Evolutionary conservation across 371 early-diverging fungal genomes (phyloP), one percentile per base, ranked within the genome.

Genomic region (Vairimorpha apis): DNA sequence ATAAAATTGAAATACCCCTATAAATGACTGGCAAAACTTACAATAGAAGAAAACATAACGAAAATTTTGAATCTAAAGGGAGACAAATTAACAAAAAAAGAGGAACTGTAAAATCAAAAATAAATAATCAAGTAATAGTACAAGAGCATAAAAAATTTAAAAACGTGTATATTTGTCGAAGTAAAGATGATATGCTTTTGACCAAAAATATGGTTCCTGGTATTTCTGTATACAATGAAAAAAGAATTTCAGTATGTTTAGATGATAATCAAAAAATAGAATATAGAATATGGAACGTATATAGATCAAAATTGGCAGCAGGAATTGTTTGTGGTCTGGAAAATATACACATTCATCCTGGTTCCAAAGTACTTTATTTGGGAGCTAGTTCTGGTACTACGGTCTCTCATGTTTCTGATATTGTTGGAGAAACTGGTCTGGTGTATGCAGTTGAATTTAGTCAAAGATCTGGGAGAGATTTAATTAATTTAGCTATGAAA

Each of bases 391-490:
- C 88, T 75, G 99, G 97, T 72, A 99, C 99, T 37, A 91, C 93
- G n/a, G 97, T 96, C 33, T 92, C 92, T n/a, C 99, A 99, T 85
- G 97, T 97, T 69, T 92, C 97, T 59, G 97, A 97, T 83, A 88
- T 97, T 70, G 95, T 99, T 76, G 97, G 97, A n/a, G 91, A 94
- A 55, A 89, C 85, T 59, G 83, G 86, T 49, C 35, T 79, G 49
- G 97, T 99, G 30, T 99, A 96, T 84, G 97, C 96, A 38, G 98
- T 99, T 72, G 99, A 99, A 86, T 97, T 99, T 87, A 94, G 95
- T 71, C 96, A 96, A 87, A 90, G 99, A 79, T 90, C 95, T 45
- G 99, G 99, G 51, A 92, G 99, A 86, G 98, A 99, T 83, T 86
- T 99, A 73, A 93, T 99, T 86, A 95, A 94, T 87, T 90, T 97